Percentiles rank a stretch among this genome's conserved stretches.
These are phyloP conservation scores for Colletotrichum sp. DNA, from an alignment of 2,329 filamentous ascomycete species.

Conservation along the genomic window DNA sequence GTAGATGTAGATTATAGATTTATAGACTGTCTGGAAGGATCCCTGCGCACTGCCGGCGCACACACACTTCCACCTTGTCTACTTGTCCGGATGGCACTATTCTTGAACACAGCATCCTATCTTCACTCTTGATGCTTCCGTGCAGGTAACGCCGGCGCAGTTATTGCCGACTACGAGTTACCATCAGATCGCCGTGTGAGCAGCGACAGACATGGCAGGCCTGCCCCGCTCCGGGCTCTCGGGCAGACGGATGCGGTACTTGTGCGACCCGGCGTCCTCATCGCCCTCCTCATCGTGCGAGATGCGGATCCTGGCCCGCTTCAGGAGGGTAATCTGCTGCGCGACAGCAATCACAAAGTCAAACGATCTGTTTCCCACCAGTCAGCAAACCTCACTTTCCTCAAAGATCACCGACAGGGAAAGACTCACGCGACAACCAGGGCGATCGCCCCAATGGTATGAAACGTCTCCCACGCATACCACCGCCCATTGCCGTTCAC, in stretches of 20 bases:
- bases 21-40: background rate
- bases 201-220: background rate
- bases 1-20: background rate
- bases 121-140: background rate
- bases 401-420: too few relatives aligned
- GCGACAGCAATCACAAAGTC: conserved; percentile 1
- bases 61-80: background rate
- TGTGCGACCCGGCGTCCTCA: background rate
- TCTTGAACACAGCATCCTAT: background rate
- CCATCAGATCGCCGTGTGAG: background rate
- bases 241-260: conserved; percentile 15
- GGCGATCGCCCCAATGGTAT: background rate
- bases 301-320: conserved; percentile 5
- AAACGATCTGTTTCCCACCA: background rate
- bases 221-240: conserved; percentile 4
- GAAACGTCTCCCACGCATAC: background rate
- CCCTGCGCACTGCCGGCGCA: background rate
- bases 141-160: background rate
- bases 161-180: background rate
- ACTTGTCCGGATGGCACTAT: background rate
- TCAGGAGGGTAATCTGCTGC: conserved; percentile 3
- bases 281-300: conserved; percentile 1
- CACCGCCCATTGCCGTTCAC: background rate
- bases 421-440: background rate
- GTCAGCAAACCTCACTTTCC: background rate